phyloP scores from a whole-genome alignment of 2,329 filamentous ascomycete species.

The Aspergillus texensis region DNA sequence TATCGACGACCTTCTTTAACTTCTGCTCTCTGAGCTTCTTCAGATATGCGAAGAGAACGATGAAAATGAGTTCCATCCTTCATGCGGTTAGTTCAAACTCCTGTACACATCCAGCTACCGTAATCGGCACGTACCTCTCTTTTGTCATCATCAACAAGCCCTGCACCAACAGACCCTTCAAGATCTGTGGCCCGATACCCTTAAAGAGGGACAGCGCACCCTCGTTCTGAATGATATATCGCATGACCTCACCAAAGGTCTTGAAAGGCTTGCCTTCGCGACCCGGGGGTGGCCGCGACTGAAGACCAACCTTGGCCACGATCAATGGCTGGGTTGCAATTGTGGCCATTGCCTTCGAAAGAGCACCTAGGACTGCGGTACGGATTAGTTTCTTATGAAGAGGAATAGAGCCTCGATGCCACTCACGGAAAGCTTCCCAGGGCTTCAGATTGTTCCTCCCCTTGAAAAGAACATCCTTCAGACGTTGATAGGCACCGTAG shows the following conservation, averaged over 20 bases:
- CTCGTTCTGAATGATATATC: slow-evolving; percentile 87
- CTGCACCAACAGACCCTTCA: slow-evolving; percentile 91
- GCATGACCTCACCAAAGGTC: slow-evolving; percentile 91
- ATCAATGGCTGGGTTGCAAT: slow-evolving; percentile 93
- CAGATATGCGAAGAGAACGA: slow-evolving; percentile 82
- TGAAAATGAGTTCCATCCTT: slow-evolving; percentile 84
- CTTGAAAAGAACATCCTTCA: slow-evolving; percentile 77
- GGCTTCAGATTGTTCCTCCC: slow-evolving; percentile 74
- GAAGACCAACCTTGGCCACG: slow-evolving; percentile 94
- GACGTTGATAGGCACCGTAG: slow-evolving; percentile 91
- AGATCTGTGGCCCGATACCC: slow-evolving; percentile 89
- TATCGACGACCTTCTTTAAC: slow-evolving; percentile 66
- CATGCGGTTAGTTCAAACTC: slow-evolving; percentile 13
- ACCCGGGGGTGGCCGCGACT: slow-evolving; percentile 84
- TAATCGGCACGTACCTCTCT: slow-evolving; percentile 66
- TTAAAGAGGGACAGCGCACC: slow-evolving; percentile 87
- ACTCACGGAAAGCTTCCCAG: slow-evolving; percentile 89
- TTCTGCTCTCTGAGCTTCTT: slow-evolving; percentile 70
- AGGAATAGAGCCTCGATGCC: not conserved
- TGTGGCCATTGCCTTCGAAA: slow-evolving; percentile 91
- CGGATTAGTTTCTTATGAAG: slow-evolving; percentile 15
- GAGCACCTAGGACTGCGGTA: slow-evolving; percentile 75
- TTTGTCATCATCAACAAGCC: slow-evolving; percentile 99
- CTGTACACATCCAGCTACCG: not conserved
- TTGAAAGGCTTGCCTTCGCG: slow-evolving; percentile 90